Evolutionary conservation across 1,284 basidiomycete species (phyloP).

Genomic region (Malassezia cuniculi): DNA sequence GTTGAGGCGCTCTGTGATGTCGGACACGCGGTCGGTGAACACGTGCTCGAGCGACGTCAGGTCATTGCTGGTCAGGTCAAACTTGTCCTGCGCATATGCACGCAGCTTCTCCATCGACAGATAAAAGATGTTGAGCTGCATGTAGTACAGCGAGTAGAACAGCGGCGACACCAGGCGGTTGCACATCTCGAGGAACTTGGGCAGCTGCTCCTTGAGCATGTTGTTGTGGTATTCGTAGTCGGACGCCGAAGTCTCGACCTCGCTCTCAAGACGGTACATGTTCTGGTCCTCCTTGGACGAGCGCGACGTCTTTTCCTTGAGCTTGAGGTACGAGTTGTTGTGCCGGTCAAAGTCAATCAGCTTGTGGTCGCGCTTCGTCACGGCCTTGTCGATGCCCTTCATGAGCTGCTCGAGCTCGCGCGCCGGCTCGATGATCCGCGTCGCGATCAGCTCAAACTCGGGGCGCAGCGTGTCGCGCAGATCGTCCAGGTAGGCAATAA

Average conservation of each 20-base stretch:
- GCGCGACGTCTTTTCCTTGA: slow-evolving; percentile 75
- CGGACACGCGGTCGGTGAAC: slow-evolving; percentile 66
- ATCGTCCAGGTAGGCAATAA: slow-evolving; percentile 67
- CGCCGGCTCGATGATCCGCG: slow-evolving; percentile 66
- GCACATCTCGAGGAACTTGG: slow-evolving; percentile 73
- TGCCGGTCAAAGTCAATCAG: slow-evolving; percentile 87
- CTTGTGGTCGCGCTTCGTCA: slow-evolving; percentile 95
- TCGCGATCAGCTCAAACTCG: slow-evolving; percentile 88
- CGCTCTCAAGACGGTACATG: slow-evolving; percentile 73
- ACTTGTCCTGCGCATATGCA: slow-evolving; percentile 66
- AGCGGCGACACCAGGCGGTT: slow-evolving; percentile 86
- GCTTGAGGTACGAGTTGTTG: slow-evolving; percentile 87
- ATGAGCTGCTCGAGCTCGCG: slow-evolving; percentile 77
- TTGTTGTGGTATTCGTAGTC: slow-evolving; percentile 96
- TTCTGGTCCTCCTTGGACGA: slow-evolving; percentile 45
- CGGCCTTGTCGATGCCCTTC: slow-evolving; percentile 82
- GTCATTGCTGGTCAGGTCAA: slow-evolving; percentile 60
- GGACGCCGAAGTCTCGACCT: slow-evolving; percentile 81
- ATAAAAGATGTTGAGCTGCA: slow-evolving; percentile 95
- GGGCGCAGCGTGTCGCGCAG: slow-evolving; percentile 65
- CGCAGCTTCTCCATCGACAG: slow-evolving; percentile 83
- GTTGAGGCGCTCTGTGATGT: slow-evolving; percentile 55
- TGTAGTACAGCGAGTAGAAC: slow-evolving; percentile 97
- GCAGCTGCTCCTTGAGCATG: slow-evolving; percentile 79
- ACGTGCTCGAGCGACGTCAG: slow-evolving; percentile 54